phyloP scores from a whole-genome alignment of 805 yeast species.

The Metschnikowia peoriensis region DNA sequence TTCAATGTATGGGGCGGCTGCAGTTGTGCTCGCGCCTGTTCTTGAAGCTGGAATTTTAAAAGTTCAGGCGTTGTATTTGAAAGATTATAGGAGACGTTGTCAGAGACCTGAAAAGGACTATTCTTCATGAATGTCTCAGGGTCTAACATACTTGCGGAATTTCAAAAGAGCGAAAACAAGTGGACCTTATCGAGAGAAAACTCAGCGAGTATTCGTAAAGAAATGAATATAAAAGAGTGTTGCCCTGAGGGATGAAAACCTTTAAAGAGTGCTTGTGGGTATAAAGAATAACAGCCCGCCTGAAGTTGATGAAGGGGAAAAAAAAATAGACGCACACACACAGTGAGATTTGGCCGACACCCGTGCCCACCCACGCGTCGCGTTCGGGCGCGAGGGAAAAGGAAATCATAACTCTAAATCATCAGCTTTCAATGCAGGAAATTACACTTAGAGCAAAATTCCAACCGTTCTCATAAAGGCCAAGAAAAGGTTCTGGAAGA shows the following conservation, averaged over 20 bases:
- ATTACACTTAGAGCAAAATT: no score
- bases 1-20: conserved; percentile 4
- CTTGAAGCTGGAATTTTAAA: conserved; percentile 43
- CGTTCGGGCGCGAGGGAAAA: neutral
- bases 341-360: neutral
- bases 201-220: neutral
- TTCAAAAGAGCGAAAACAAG: neutral
- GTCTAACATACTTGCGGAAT: conserved; percentile 30
- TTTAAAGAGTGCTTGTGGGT: neutral
- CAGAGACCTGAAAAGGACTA: conserved; percentile 37
- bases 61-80: conserved; percentile 42
- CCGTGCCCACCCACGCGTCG: neutral
- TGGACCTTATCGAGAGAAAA: neutral
- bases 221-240: neutral
- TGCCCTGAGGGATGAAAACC: neutral
- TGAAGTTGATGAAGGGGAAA: neutral
- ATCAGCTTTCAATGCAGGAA: no score
- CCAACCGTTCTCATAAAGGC: no score
- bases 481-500: no score
- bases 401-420: neutral
- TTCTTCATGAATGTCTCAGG: conserved; percentile 34
- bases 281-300: neutral
- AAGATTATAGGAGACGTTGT: conserved; percentile 30
- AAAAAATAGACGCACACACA: neutral
- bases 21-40: conserved; percentile 28